Base-by-base conservation (phyloP, 78 protist genomes). In the Fonticula alba region DNA sequence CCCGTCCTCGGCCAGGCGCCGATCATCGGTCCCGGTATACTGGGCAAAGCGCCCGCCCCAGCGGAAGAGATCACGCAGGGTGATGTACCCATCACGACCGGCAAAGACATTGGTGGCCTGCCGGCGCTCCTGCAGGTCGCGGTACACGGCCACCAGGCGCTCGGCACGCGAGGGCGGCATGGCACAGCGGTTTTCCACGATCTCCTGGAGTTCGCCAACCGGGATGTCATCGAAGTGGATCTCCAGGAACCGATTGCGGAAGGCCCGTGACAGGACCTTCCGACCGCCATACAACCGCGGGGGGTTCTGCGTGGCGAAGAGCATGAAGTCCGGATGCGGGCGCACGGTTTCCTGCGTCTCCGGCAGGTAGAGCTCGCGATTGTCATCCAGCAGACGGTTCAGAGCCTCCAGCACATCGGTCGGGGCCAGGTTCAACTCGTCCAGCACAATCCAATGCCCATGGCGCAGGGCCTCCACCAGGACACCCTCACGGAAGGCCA, bases 231-330 rank as follows among this genome's bases (percentile, higher is more conserved):
- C 96, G 35, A 88, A 77, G 60, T 81, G 95, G n/a, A 93, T 24
- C 68, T 91, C 97, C n/a, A 91, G 64, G 62, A 94, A 94, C 4
- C 98, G 87, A 56, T 87, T 89, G 47, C 95, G 76, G 65, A 92
- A 89, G 22, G 97, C 98, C 17, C 95, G 74, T 32, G 95, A 90
- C 24, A 93, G 82, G 13, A 37, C 72, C 74, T 95, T 97, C 9
- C 99, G 76, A 19, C 99, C 99, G 24, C 99, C 99, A 79, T 97
- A 97, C 27, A 78, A 57, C 2, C 99, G 99, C 2, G 98, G 84
- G 5, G 99, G 99, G 78, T 97, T 97, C 74, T 97, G 99, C 7
- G 99, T 97, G 3, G 99, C 99, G 53, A 97, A 97, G 41, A 97
- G 82, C 83, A 70, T 52, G 73, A 97, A 97, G 71, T 75, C 53